These are phyloP conservation scores for Phytophthora sp. DNA, from an alignment of 352 stramenopile species.

Conservation along the genomic window DNA sequence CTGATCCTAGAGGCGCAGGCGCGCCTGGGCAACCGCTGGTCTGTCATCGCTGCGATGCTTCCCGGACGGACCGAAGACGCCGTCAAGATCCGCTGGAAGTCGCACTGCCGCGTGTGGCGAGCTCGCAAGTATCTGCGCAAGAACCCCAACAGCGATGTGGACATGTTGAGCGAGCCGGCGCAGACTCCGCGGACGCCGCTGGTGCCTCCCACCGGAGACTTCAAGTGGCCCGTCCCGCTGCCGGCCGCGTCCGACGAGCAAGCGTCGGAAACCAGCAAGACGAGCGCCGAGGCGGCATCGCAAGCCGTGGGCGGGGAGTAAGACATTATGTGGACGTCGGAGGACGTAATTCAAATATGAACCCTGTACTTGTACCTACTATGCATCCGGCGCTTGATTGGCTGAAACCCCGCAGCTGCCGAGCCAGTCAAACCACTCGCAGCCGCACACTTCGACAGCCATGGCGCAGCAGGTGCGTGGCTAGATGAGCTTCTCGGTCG, in stretches of 20 bases:
- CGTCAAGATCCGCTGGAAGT: constrained; percentile 95
- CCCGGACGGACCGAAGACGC: constrained; percentile 89
- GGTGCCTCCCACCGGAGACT: constrained; percentile 28
- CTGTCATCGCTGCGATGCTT: constrained; percentile 89
- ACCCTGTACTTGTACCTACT: constrained; percentile 37
- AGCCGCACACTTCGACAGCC: constrained; percentile 3
- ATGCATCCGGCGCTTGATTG: constrained; percentile 10
- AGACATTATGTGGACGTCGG: constrained; percentile 20
- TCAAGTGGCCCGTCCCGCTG: constrained; percentile 34
- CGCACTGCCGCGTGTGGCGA: constrained; percentile 83
- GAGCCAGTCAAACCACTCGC: constrained; percentile 10
- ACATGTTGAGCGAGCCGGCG: constrained; percentile 37
- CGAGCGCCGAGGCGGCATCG: constrained; percentile 2
- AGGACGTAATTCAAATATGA: constrained; percentile 36
- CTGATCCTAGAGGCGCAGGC: constrained; percentile 89
- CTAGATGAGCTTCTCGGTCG: constrained; percentile 2
- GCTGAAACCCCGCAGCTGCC: constrained; percentile 2
- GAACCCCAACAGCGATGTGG: constrained; percentile 42
- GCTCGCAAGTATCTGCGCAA: constrained; percentile 86
- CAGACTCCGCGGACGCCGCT: constrained; percentile 37
- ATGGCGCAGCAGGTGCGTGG: constrained; percentile 24
- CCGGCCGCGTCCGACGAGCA: constrained; percentile 22
- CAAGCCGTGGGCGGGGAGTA: constrained; percentile 20
- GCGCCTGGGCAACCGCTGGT: constrained; percentile 90
- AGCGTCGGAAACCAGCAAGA: constrained; percentile 19